Percentiles rank a stretch among this genome's conserved stretches.
Conservation (phyloP, 352 stramenopile genomes). For the Globisporangium ultimum region DNA sequence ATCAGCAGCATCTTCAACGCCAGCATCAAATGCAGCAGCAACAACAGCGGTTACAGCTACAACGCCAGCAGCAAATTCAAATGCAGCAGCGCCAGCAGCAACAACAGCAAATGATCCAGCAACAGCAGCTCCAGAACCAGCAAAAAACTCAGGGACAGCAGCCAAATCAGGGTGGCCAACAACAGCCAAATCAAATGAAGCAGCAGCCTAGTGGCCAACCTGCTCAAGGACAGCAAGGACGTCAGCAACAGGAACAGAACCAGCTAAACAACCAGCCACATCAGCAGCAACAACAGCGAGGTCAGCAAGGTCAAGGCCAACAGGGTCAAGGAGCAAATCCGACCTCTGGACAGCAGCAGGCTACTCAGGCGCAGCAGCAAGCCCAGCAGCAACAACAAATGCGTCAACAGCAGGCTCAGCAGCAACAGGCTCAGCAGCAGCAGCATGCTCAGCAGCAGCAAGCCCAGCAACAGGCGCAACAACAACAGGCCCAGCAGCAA, state of each 20-base stretch:
- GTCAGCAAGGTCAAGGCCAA: constrained; percentile 22
- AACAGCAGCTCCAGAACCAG: constrained; percentile 17
- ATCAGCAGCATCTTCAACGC: constrained; percentile 47
- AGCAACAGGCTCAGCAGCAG: constrained; percentile 23
- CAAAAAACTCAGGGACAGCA: constrained; percentile 38
- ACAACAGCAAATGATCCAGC: constrained; percentile 10
- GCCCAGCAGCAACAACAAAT: constrained; percentile 8
- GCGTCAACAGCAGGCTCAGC: constrained; percentile 18
- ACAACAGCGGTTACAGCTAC: constrained; percentile 30
- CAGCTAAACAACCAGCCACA: constrained; percentile 15
- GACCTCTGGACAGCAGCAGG: constrained; percentile 15
- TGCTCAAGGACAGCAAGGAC: constrained; percentile 21
- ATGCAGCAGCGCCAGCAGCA: constrained; percentile 39
- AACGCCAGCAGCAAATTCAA: constrained; percentile 46
- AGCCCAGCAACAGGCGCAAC: constrained; percentile 13
- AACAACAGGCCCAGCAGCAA: constrained; percentile 9
- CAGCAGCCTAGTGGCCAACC: constrained; percentile 25
- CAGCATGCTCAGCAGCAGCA: constrained; percentile 4
- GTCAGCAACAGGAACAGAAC: constrained; percentile 12
- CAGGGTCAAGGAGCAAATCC: background rate
- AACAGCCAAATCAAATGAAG: constrained; percentile 14
- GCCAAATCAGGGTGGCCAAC: constrained; percentile 33
- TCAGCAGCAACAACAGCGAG: constrained; percentile 18
- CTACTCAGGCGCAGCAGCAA: constrained; percentile 14
- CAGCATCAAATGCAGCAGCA: constrained; percentile 55